Base-by-base conservation (phyloP, 2,329 filamentous ascomycete species). In the Periconia sp. region DNA sequence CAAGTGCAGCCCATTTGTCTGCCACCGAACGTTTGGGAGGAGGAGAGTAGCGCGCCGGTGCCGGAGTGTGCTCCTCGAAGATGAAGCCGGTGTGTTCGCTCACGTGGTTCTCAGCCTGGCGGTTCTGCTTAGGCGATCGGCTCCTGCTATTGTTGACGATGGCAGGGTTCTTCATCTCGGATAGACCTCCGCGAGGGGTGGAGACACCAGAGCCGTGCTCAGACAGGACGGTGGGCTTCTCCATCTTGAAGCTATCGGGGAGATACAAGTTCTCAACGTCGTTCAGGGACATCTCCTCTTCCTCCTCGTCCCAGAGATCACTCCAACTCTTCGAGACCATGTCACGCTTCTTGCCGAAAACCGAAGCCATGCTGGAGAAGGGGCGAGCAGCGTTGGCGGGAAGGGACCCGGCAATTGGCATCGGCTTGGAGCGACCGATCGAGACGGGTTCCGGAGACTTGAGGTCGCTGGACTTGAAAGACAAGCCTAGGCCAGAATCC, bases 271-370 rank as follows among this genome's bases (percentile, higher is more conserved):
- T 82, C 68, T 88, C 85, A 35, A 82, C 80, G 63, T 90, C 84
- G 58, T 89, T 69, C 17, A 71, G 58, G 50, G 66, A 68, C 47
- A 68, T 86, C 49, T 89, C 87, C 67, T 94, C 92, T 50, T 97
- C 93, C 71, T 97, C 93, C 73, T 97, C 93, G 54, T 97, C 93
- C 88, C 92, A 97, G 74, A 97, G 86, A 73, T 99, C 94, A 68
- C 92, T 96, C 94, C 94, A 99, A 80, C 94, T 97, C 87, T 97
- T 97, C 52, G 94, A 96, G 45, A 95, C 90, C 45, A 83, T 80
- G 44, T 93, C 89, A 58, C 85, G 84, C 71, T 89, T 86, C 68
- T 86, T 86, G 48, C 90, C 90, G 70, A 96, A 93, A 47, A 93
- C 85, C 69, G 88, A 84, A 5, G 90, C 86, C 81, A 93, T 87